phyloP scores from a whole-genome alignment of 805 yeast species.

The Deakozyma indianensis region DNA sequence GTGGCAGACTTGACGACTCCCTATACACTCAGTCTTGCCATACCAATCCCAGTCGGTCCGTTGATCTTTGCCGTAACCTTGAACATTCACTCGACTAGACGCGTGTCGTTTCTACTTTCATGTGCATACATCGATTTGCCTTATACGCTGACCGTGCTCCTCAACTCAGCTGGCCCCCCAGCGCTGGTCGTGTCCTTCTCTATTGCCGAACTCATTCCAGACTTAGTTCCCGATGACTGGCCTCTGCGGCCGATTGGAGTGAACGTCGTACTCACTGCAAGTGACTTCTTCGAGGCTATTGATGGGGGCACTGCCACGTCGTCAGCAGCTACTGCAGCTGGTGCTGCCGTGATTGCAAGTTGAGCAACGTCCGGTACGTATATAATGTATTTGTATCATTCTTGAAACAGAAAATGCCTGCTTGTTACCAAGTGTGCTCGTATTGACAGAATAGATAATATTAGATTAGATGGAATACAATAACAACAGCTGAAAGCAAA shows the following conservation, averaged over 20 bases:
- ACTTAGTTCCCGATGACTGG: neutral
- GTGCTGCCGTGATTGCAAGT: no score
- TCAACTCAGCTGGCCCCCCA: neutral
- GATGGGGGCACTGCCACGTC: neutral
- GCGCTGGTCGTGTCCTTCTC: neutral
- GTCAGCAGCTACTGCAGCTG: neutral
- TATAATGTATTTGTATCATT: no score
- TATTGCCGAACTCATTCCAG: neutral
- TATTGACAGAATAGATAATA: no score
- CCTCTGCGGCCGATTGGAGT: neutral
- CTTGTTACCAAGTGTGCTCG: no score
- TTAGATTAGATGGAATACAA: neutral
- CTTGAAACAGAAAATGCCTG: no score
- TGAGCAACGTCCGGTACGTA: no score
- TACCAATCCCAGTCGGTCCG: neutral
- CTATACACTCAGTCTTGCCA: neutral
- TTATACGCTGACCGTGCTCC: neutral
- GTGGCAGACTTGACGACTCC: neutral
- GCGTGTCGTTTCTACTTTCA: neutral
- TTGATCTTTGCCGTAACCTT: neutral
- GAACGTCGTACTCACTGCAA: neutral
- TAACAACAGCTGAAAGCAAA: no score
- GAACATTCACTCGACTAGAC: neutral
- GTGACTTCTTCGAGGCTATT: neutral
- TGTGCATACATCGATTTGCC: neutral